Evolutionary conservation across 768 basidiomycete species (phyloP).

Genomic region (Pleurotus eryngii): DNA sequence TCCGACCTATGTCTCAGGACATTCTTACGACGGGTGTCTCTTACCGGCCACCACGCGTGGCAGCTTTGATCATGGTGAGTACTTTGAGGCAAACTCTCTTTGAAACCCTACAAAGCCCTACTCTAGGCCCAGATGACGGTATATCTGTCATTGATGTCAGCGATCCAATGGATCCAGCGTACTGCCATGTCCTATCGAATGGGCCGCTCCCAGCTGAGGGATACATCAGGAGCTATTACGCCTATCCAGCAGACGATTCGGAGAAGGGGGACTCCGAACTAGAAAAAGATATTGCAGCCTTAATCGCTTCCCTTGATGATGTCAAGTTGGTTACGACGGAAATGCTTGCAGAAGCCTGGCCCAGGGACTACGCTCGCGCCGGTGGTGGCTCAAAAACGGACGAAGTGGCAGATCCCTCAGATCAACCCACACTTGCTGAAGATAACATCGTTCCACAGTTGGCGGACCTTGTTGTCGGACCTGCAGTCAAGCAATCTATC

Average conservation of each 20-base stretch:
- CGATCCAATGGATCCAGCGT: constrained; percentile 21
- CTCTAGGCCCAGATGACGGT: constrained; percentile 32
- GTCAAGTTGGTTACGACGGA: constrained; percentile 1
- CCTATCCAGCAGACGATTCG: not conserved
- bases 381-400: not conserved
- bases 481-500: constrained; percentile 23
- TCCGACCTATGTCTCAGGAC: constrained; percentile 12
- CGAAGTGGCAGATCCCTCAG: not conserved
- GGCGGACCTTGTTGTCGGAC: constrained; percentile 21
- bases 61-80: constrained; percentile 23
- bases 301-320: constrained; percentile 2
- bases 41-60: constrained; percentile 20
- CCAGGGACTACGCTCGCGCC: not conserved
- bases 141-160: constrained; percentile 33
- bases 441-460: constrained; percentile 19
- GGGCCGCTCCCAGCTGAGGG: constrained; percentile 3
- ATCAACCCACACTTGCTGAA: not conserved
- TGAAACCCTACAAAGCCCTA: not conserved
- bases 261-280: not conserved
- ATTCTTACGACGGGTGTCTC: constrained; percentile 12
- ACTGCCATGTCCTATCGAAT: constrained; percentile 20
- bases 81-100: not conserved
- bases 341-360: constrained; percentile 5
- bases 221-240: constrained; percentile 6
- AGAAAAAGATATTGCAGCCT: not conserved